phyloP scores from a whole-genome alignment of 768 basidiomycete genomes.

The Pisolithus orientalis region DNA sequence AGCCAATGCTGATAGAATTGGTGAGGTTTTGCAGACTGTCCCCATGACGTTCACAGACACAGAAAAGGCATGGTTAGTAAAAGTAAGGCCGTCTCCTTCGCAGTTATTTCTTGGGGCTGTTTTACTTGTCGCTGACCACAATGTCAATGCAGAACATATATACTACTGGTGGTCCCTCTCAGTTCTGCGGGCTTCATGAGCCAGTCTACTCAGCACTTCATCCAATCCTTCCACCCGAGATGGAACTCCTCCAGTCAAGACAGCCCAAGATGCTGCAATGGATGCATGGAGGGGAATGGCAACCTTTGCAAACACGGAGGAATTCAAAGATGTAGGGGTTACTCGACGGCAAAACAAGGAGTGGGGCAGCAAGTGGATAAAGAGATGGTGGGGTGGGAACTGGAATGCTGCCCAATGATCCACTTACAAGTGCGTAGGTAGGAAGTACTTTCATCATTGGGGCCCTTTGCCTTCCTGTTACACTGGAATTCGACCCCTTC shows the following conservation, averaged over 20 bases:
- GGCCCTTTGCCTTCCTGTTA: no score
- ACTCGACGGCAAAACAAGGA: constrained; percentile 85
- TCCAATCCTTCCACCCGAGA: constrained; percentile 52
- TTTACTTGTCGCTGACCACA: neutral
- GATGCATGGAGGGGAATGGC: constrained; percentile 97
- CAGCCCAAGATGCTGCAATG: constrained; percentile 57
- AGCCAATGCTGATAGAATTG: no score
- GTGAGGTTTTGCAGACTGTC: no score
- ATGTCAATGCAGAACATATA: constrained; percentile 64
- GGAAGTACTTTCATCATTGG: no score
- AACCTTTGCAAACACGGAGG: constrained; percentile 38
- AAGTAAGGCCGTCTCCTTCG: neutral
- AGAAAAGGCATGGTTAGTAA: no score
- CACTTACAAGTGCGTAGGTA: no score
- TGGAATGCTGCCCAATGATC: no score
- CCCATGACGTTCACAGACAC: no score
- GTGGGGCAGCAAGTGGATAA: constrained; percentile 62
- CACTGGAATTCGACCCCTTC: no score
- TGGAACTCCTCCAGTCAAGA: constrained; percentile 53
- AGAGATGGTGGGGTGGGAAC: no score
- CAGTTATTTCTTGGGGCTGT: neutral
- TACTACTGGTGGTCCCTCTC: constrained; percentile 40
- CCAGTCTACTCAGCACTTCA: no score
- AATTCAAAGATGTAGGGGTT: constrained; percentile 39
- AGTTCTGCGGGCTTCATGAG: no score